A percentile compares a stretch with the other conserved stretches of the same genome.
Evolutionary conservation across 495 filamentous ascomycete species (phyloP).

Genomic region (Astrothelium subdiscretum): DNA sequence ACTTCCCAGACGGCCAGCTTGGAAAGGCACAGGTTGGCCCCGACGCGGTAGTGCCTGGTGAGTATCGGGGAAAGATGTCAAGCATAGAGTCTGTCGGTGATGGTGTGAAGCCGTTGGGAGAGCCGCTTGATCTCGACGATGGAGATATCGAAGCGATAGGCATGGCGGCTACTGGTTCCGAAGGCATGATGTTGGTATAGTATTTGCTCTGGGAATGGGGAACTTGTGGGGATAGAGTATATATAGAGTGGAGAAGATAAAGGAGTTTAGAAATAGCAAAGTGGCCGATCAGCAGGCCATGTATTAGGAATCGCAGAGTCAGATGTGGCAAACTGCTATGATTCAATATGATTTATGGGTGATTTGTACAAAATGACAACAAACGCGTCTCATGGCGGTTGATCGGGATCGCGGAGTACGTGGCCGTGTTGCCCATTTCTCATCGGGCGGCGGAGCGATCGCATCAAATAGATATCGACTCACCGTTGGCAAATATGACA

Average conservation of each 20-base stretch:
- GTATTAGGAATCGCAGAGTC: not conserved
- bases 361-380: not conserved
- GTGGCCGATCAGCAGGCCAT: not conserved
- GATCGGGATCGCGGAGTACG: not conserved
- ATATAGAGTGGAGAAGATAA: not conserved
- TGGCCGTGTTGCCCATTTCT: not conserved
- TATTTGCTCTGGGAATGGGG: not conserved
- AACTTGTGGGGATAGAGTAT: not conserved
- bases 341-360: not conserved
- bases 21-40: not conserved
- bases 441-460: not conserved
- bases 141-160: not conserved
- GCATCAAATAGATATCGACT: not conserved
- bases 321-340: not conserved
- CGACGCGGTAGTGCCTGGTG: not conserved
- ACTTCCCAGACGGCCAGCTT: not conserved
- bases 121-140: not conserved
- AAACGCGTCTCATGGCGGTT: not conserved
- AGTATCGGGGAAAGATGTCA: conserved; percentile 2
- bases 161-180: not conserved
- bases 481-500: not conserved
- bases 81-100: not conserved
- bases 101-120: not conserved
- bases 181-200: not conserved
- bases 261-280: not conserved